Conservation (phyloP, 2,329 filamentous ascomycete species). For the Coniochaeta ligniaria region DNA sequence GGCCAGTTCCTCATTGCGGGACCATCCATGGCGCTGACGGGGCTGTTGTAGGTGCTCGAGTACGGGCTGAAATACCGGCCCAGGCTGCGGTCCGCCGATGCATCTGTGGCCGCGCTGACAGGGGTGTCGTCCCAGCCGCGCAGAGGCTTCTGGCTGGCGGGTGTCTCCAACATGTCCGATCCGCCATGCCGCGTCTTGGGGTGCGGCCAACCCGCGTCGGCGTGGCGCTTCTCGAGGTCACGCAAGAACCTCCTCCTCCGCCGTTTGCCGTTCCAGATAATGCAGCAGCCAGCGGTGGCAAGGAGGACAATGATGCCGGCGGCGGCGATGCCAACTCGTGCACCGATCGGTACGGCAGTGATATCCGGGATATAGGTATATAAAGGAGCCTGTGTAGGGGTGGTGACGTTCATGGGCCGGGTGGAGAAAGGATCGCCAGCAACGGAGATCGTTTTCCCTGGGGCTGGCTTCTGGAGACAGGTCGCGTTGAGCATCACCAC, state of each 20-base stretch:
- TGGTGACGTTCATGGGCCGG: slow-evolving; percentile 39
- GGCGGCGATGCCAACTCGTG: slow-evolving; percentile 51
- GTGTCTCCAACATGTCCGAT: slow-evolving; percentile 40
- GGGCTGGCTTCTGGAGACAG: slow-evolving; percentile 42
- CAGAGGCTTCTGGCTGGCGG: slow-evolving; percentile 45
- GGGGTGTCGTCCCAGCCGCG: slow-evolving; percentile 48
- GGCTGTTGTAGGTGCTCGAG: slow-evolving; percentile 51
- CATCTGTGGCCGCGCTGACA: slow-evolving; percentile 29
- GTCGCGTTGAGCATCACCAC: slow-evolving; percentile 46
- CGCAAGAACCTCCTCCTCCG: slow-evolving; percentile 44
- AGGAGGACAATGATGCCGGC: slow-evolving; percentile 43
- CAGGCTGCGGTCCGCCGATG: slow-evolving; percentile 17
- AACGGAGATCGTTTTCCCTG: slow-evolving; percentile 40
- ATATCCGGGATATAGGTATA: slow-evolving; percentile 32
- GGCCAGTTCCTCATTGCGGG: slow-evolving; percentile 10
- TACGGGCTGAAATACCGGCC: slow-evolving; percentile 53
- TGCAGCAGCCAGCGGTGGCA: slow-evolving; percentile 37
- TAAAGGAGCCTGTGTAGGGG: slow-evolving; percentile 32
- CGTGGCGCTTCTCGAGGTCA: slow-evolving; percentile 32
- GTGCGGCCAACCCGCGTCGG: slow-evolving; percentile 32
- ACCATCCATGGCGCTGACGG: slow-evolving; percentile 36
- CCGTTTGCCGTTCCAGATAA: slow-evolving; percentile 51
- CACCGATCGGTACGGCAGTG: slow-evolving; percentile 43
- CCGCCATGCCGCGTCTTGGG: slow-evolving; percentile 16
- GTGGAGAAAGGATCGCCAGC: slow-evolving; percentile 46